A percentile compares a stretch with the other conserved stretches of the same genome.
Evolutionary conservation across 2,329 filamentous ascomycete genomes (phyloP).

Genomic region (Microsporum audouinii): DNA sequence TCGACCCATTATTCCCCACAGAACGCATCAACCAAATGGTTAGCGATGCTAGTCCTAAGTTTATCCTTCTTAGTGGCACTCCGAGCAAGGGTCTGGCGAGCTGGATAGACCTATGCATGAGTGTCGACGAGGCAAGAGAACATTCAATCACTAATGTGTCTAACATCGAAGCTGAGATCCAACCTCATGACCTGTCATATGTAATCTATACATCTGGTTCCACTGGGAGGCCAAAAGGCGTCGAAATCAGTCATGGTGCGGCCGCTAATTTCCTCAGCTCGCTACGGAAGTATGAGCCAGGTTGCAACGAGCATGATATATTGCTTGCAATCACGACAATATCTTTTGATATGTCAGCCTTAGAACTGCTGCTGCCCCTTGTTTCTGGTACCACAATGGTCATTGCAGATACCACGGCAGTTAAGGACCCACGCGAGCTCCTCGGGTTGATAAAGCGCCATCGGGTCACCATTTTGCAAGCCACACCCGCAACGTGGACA

Average conservation of each 20-base stretch:
- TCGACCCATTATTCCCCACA: constrained; percentile 29
- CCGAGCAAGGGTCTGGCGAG: constrained; percentile 10
- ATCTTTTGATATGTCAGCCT: constrained; percentile 15
- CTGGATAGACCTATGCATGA: not conserved
- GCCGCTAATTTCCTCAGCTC: constrained; percentile 13
- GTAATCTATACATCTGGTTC: constrained; percentile 27
- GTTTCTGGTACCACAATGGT: constrained; percentile 8
- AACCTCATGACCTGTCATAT: constrained; percentile 24
- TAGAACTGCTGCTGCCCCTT: constrained; percentile 11
- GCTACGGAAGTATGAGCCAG: constrained; percentile 2
- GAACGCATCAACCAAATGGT: constrained; percentile 25
- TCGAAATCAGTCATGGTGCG: constrained; percentile 23
- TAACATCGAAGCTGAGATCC: constrained; percentile 10
- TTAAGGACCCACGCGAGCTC: constrained; percentile 17
- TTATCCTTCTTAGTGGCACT: constrained; percentile 21
- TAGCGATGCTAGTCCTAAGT: constrained; percentile 20
- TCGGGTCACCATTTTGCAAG: constrained; percentile 8
- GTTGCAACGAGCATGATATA: constrained; percentile 10
- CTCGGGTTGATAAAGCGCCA: constrained; percentile 11
- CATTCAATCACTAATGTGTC: constrained; percentile 16
- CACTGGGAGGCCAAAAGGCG: constrained; percentile 32
- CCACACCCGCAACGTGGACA: constrained; percentile 12
- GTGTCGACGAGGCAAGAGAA: constrained; percentile 20
- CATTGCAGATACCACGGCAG: constrained; percentile 17
- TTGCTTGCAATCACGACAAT: constrained; percentile 15